Base-by-base conservation (phyloP, 2,329 filamentous ascomycete species). In the Fusarium beomiforme region DNA sequence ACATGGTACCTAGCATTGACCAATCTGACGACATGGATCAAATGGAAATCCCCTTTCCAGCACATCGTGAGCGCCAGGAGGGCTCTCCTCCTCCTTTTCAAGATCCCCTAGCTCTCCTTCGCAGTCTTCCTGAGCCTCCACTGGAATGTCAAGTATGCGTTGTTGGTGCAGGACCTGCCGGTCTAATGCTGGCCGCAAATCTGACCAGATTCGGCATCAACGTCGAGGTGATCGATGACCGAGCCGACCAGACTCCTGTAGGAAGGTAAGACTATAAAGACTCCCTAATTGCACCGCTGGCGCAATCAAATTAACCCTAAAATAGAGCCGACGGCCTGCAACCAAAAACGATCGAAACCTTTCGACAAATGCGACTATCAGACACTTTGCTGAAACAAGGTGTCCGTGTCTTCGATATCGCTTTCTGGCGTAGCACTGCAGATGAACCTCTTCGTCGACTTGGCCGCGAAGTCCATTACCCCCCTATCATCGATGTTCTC, bases 331-430 rank as follows among this genome's bases (percentile, higher is more conserved):
- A 94, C 78, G 92, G 92, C 42, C 83, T 94, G 56, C 92, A 94
- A 76, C 92, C 92, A 46, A 94, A 94, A 81, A 92, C 91, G 2
- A 92, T 94, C 74, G 92, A 94, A 82, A 94, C 92, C 0, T 87
- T 93, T 74, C 87, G 89, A 68, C 91, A 93, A 80, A 89, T 94
- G 84, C 85, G 91, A 36, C 81, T 93, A n/a, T 90, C 89, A n/a
- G 91, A 93, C 69, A 83, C 87, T 3, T 80, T 94, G 33, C 80
- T 94, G 43, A 87, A 88, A 69, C 87, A 90, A 73, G 91, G 90
- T 33, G 91, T 91, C 53, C 88, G 88, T 47, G 88, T 94, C 46
- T 92, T 91, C 79, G 92, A 94, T 76, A 93, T 94, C 66, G 86
- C 89, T 44, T 93, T 93, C 78, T 94, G 92, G 91, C 85, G 89